Percentiles rank a stretch among this genome's conserved stretches.
These are phyloP conservation scores for Pisolithus orientalis DNA, from an alignment of 768 basidiomycete genomes.

Conservation along the genomic window DNA sequence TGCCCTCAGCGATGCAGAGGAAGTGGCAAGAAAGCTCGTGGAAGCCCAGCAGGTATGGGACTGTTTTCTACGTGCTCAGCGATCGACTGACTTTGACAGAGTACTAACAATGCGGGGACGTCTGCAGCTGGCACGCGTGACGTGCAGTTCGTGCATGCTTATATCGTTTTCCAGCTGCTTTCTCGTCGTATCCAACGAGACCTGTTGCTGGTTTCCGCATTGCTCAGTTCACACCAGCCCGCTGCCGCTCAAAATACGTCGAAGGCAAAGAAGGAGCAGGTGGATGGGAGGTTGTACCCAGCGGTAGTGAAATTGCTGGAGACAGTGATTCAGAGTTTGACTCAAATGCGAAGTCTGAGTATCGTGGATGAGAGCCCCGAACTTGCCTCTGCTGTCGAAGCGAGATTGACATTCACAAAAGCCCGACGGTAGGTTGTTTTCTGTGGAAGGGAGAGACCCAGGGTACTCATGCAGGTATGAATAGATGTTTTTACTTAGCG, in stretches of 20 bases:
- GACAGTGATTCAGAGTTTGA: conserved; percentile 76
- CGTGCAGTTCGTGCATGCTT: conserved; percentile 80
- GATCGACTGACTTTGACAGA: conserved; percentile 17
- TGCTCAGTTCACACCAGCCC: conserved; percentile 41
- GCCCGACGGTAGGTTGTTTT: conserved; percentile 54
- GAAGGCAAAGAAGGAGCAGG: conserved; percentile 38
- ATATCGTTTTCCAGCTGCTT: conserved; percentile 82
- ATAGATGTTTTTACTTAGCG: conserved; percentile 70
- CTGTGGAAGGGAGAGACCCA: conserved; percentile 16
- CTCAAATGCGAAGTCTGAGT: conserved; percentile 76
- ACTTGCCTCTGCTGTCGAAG: conserved; percentile 72
- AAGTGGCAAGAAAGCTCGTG: conserved; percentile 68
- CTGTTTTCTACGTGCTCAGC: background rate
- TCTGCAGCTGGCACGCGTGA: conserved; percentile 52
- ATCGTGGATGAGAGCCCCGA: conserved; percentile 88
- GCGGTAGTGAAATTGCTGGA: conserved; percentile 87
- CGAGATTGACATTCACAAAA: conserved; percentile 65
- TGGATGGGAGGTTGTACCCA: conserved; percentile 72
- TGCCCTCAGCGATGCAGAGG: conserved; percentile 86
- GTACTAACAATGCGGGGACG: conserved; percentile 33
- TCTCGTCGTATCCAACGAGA: conserved; percentile 87
- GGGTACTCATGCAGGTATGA: background rate
- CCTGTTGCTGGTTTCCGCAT: conserved; percentile 66
- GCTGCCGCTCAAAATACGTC: conserved; percentile 13
- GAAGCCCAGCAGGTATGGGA: conserved; percentile 75